Base-by-base conservation (phyloP, 1,284 basidiomycete genomes). In the Phenoliferia sp. region DNA sequence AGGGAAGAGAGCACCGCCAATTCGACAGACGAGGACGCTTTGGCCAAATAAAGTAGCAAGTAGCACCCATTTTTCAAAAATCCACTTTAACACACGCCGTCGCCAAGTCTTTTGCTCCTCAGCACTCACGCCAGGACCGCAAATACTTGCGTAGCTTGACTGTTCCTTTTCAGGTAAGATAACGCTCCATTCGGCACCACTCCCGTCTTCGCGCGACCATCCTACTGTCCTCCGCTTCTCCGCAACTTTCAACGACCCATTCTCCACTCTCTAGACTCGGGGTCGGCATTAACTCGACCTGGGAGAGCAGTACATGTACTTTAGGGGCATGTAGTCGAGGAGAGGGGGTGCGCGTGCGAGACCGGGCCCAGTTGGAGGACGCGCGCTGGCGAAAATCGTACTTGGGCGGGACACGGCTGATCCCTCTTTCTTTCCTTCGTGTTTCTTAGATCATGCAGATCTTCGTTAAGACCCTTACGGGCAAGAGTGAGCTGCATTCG, bases 401-500 rank as follows among this genome's bases (percentile, higher is more conserved):
- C 54, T 56, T 56, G 6, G n/a, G 6, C 3, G 54, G 28, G 4
- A 12, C 16, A 56, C 22, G 15, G 54, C 57, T 35, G 57, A 59
- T n/a, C 15, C n/a, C 26, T 32, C 39, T 48, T 35, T 34, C 17
- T 50, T n/a, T 26, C 44, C n/a, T n/a, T 19, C n/a, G 48, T 35
- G 19, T 56, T 22, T 52, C 31, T 35, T 12, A 59, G 19, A 68
- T 29, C 36, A 76, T 77, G 76, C 76, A 77, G 64, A 76, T 75
- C 70, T 76, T 76, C 65, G 75, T 76, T 63, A 76, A 76, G 72
- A 73, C 60, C 72, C 72, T 73, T 56, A 73, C 72, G 70, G 72
- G 72, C 33, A 73, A 73, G 68, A 73, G 69, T 64, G 62, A 60
- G 35, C 57, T 59, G 7, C 52, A 4, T 33, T 32, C 3, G n/a